These are phyloP conservation scores for Cyanidiococcus yangmingshanensis DNA, from an alignment of 23 red algal genomes.

Conservation along the genomic window DNA sequence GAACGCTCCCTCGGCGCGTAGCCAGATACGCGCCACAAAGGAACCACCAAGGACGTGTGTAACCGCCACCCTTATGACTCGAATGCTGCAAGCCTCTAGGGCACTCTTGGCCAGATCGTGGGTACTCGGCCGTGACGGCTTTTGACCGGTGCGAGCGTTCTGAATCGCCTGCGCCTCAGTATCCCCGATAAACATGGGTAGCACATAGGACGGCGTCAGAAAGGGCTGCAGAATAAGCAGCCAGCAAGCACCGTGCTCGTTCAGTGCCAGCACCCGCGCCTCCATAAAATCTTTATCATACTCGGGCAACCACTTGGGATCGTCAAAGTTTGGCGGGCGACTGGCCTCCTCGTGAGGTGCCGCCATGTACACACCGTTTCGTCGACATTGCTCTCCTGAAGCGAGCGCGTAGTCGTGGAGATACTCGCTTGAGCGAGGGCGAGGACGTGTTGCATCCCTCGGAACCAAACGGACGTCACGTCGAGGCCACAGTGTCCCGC, in stretches of 20 bases:
- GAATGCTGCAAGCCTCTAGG: neutral
- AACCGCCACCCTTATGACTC: neutral
- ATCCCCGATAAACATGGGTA: constrained; percentile 1
- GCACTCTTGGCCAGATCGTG: neutral
- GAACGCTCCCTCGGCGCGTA: neutral
- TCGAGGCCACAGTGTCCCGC: no score
- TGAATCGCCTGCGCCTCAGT: constrained; percentile 6
- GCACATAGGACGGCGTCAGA: neutral
- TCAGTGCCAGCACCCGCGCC: constrained; percentile 3
- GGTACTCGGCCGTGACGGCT: neutral
- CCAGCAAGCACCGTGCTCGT: neutral
- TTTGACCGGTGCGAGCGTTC: neutral
- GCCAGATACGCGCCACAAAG: neutral
- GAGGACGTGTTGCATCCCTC: no score
- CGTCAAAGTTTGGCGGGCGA: constrained; percentile 17
- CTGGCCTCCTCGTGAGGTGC: neutral
- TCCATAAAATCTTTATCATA: neutral
- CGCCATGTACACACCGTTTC: neutral
- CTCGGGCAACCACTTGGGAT: constrained; percentile 15
- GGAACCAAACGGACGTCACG: no score
- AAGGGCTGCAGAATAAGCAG: constrained; percentile 5
- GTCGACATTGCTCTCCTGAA: no score
- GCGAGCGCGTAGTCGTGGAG: no score
- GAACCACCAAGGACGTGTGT: neutral
- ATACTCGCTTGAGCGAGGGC: no score